Base-by-base conservation (phyloP, 257 asterid species). In the Solanum chmielewskii region DNA sequence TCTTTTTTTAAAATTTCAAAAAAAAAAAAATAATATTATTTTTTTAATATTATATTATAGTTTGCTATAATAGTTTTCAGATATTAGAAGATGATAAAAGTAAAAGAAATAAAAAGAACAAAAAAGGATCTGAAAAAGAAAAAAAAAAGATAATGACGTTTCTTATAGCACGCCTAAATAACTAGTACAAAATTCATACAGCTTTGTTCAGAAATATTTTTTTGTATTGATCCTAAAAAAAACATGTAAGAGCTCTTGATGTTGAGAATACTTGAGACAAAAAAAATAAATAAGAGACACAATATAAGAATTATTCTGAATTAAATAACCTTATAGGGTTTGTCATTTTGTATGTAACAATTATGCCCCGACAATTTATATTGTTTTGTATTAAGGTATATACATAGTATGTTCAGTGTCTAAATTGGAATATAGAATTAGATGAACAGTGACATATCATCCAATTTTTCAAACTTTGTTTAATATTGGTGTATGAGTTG, bases 131-230 rank as follows among this genome's bases (percentile, higher is more conserved):
- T 85, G 84, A 87, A 84, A 88, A 68, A 60, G 2, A 49, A 2
- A 49, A 52, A 29, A 47, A 29, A 66, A 81, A 74, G 92, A 88
- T 89, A 93, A 89, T 87, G 90, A 80, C 70, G 70, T 81, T 37
- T 78, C 29, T 86, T 87, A 56, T 88, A 89, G 95, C 98, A 95
- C 95, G 98, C 98, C 91, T 91, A 81, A 81, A 31, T 81, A 16
- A 47, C 49, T 86, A 78, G 64, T 84, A 64, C 90, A 85, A 86
- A 83, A 39, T 74, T 60, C 69, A 33, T 69, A 87, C 90, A 37
- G 88, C 80, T 84, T 84, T 39, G 70, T 27, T 86, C 74, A 20
- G 37, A 37, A 31, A 73, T 74, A 1, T 47, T 80, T n/a, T 78
- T 81, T 49, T 66, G 87, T 85, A 85, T 71, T 86, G 87, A 86